These are phyloP conservation scores for Penicillium concentricum DNA, from an alignment of 2,329 filamentous ascomycete species.

Conservation along the genomic window DNA sequence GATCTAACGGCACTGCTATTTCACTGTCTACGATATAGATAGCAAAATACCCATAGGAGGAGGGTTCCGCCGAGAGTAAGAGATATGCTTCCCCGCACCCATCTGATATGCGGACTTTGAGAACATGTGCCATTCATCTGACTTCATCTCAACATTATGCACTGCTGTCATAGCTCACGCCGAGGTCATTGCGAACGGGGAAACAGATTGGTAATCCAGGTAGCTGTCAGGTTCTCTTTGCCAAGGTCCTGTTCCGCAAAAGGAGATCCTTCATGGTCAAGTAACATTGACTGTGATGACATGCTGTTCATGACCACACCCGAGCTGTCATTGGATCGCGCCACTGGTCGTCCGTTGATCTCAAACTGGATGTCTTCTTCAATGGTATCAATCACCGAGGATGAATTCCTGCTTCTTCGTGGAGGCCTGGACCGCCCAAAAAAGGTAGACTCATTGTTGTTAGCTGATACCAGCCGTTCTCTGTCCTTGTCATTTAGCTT, in stretches of 20 bases:
- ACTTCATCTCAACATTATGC: not conserved
- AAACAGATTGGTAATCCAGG: constrained; percentile 8
- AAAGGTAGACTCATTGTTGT: not conserved
- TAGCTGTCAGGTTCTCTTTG: constrained; percentile 1
- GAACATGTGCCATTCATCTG: not conserved
- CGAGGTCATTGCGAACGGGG: not conserved
- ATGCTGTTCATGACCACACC: constrained; percentile 8
- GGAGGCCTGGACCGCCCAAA: constrained; percentile 2
- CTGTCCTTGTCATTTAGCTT: constrained; percentile 34
- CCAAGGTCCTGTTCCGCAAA: not conserved
- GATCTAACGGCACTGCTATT: not conserved
- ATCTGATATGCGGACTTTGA: not conserved
- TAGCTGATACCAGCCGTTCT: constrained; percentile 20
- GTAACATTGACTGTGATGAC: constrained; percentile 38
- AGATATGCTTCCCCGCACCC: not conserved
- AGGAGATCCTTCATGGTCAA: constrained; percentile 25
- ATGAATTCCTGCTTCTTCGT: not conserved
- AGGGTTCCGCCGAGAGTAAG: not conserved
- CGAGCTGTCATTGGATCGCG: not conserved
- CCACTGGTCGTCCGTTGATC: constrained; percentile 23
- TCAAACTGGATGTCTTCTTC: constrained; percentile 22
- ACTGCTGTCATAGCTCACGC: not conserved
- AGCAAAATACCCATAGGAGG: not conserved
- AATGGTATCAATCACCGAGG: constrained; percentile 7
- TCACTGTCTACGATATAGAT: not conserved